phyloP scores from a whole-genome alignment of 305 asterid species.

The Rubia peregrina region DNA sequence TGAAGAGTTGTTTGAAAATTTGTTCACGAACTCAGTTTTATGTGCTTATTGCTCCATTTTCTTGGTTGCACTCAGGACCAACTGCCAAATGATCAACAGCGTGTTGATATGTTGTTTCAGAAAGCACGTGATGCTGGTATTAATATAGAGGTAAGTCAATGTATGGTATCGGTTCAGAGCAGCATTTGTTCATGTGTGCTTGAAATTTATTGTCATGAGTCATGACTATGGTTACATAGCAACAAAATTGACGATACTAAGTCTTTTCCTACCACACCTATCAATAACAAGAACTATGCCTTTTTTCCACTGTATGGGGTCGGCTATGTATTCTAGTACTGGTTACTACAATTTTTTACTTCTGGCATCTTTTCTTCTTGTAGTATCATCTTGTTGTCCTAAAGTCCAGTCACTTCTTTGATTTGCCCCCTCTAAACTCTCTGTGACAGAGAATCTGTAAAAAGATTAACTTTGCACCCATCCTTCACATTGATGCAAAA shows the following conservation, averaged over 20 bases:
- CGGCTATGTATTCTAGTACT: too few species aligned
- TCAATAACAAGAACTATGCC: too few species aligned
- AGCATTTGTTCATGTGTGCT: background rate
- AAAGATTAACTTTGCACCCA: background rate
- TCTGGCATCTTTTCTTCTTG: background rate
- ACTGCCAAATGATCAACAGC: conserved; percentile 62
- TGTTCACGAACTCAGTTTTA: background rate
- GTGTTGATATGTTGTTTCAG: conserved; percentile 77
- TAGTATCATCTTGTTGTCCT: background rate
- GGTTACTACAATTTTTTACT: too few species aligned
- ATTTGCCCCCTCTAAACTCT: background rate
- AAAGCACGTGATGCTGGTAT: conserved; percentile 90
- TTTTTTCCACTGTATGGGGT: too few species aligned
- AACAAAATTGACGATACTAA: too few species aligned
- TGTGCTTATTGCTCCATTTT: background rate
- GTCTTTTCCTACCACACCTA: too few species aligned
- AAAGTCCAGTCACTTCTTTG: background rate
- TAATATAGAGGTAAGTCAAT: conserved; percentile 51
- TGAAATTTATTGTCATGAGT: too few species aligned
- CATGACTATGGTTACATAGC: background rate
- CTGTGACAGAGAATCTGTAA: background rate
- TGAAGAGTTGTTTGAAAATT: background rate
- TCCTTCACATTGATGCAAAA: background rate
- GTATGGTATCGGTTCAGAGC: background rate
- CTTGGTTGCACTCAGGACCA: conserved; percentile 55